These are phyloP conservation scores for Butyriboletus loyo DNA, from an alignment of 768 basidiomycete species.

Conservation along the genomic window DNA sequence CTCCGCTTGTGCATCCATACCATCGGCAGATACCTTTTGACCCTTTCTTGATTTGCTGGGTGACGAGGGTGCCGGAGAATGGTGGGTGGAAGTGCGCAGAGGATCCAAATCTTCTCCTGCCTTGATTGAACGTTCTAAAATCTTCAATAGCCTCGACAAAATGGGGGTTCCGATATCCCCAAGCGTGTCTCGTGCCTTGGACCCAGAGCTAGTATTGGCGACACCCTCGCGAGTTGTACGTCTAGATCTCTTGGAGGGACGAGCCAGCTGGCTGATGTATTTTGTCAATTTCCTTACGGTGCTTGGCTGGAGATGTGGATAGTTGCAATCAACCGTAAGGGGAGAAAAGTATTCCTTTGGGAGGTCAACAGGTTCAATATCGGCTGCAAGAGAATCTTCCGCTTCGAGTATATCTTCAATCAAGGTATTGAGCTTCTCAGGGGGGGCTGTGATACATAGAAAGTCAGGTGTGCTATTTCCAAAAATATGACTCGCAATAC, in stretches of 20 bases:
- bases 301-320: conserved; percentile 56
- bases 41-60: conserved; percentile 48
- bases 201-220: conserved; percentile 31
- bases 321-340: conserved; percentile 52
- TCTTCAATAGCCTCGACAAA: conserved; percentile 66
- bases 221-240: conserved; percentile 40
- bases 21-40: conserved; percentile 28
- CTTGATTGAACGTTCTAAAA: conserved; percentile 76
- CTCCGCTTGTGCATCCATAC: background rate
- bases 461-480: background rate
- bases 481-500: conserved; percentile 32
- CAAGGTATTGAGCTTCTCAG: conserved; percentile 73
- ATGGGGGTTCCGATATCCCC: conserved; percentile 62
- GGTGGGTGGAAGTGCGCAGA: conserved; percentile 42
- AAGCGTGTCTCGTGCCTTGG: conserved; percentile 54
- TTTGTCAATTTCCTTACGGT: conserved; percentile 68
- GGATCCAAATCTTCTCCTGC: conserved; percentile 75
- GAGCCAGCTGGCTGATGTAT: conserved; percentile 62
- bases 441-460: conserved; percentile 42
- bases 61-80: conserved; percentile 30
- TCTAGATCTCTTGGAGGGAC: conserved; percentile 68
- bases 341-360: conserved; percentile 63
- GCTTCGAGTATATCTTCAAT: conserved; percentile 86
- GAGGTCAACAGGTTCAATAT: conserved; percentile 49
- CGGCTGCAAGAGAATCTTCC: conserved; percentile 66